phyloP scores from a whole-genome alignment of 106 monocot species.

The Cymbidium sinense region DNA sequence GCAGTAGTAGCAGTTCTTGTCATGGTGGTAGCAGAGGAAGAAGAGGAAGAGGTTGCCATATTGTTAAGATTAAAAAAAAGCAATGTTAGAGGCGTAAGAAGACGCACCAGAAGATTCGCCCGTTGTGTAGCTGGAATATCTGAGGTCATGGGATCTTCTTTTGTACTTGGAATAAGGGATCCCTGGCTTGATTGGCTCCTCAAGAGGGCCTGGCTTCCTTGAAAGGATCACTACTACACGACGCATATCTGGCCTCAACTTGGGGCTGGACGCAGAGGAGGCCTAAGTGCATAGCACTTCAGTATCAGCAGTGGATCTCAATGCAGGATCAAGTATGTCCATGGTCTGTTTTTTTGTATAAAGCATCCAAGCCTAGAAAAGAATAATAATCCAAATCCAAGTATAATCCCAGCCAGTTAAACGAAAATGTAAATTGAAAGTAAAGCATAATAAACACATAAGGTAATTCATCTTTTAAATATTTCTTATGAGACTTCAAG shows the following conservation, averaged over 20 bases:
- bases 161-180: slow-evolving; percentile 30
- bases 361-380: slow-evolving; percentile 45
- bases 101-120: background rate
- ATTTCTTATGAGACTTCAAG: too few species aligned
- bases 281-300: slow-evolving; percentile 51
- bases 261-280: slow-evolving; percentile 59
- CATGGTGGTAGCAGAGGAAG: background rate
- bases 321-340: slow-evolving; percentile 41
- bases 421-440: too few species aligned
- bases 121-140: background rate
- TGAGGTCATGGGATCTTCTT: slow-evolving; percentile 12
- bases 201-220: slow-evolving; percentile 38
- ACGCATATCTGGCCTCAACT: slow-evolving; percentile 54
- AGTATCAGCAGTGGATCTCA: slow-evolving; percentile 17
- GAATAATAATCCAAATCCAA: too few species aligned
- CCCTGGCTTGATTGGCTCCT: slow-evolving; percentile 50
- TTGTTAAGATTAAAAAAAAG: slow-evolving; percentile 10
- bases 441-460: too few species aligned
- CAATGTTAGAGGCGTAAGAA: slow-evolving; percentile 4
- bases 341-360: slow-evolving; percentile 32
- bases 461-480: too few species aligned
- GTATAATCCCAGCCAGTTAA: too few species aligned
- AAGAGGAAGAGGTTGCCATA: slow-evolving; percentile 7
- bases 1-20: background rate
- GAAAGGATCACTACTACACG: slow-evolving; percentile 51